These are phyloP conservation scores for Globisporangium carolinianum DNA, from an alignment of 352 stramenopile species.

Conservation along the genomic window DNA sequence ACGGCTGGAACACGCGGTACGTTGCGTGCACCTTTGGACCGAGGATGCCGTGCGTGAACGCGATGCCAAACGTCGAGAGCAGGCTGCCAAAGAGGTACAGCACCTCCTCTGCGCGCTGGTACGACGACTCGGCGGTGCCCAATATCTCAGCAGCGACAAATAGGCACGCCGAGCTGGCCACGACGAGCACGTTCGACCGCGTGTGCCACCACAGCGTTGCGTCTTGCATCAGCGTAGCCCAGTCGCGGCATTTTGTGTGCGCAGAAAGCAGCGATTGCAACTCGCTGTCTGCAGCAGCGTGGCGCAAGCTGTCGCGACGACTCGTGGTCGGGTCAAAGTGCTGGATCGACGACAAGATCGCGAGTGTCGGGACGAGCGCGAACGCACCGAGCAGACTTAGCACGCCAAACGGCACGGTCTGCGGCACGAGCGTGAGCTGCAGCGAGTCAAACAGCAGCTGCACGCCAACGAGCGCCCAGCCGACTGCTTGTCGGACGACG, in stretches of 20 bases:
- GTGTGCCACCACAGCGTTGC: slow-evolving; percentile 22
- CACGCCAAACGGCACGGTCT: slow-evolving; percentile 19
- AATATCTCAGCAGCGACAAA: slow-evolving; percentile 29
- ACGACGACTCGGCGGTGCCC: slow-evolving; percentile 14
- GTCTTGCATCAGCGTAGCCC: slow-evolving; percentile 16
- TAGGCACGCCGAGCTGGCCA: slow-evolving; percentile 18
- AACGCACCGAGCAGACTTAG: slow-evolving; percentile 28
- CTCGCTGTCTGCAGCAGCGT: no score
- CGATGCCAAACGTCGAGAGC: slow-evolving; percentile 25
- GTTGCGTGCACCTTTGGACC: slow-evolving; percentile 26
- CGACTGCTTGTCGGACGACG: slow-evolving; percentile 42
- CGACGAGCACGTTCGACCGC: slow-evolving; percentile 22
- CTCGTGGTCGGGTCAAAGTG: slow-evolving; percentile 16
- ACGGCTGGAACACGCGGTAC: slow-evolving; percentile 42
- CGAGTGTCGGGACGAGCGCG: slow-evolving; percentile 23
- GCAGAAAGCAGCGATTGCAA: no score
- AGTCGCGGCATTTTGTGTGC: slow-evolving; percentile 3
- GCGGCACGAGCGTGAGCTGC: slow-evolving; percentile 20
- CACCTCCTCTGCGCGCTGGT: slow-evolving; percentile 28
- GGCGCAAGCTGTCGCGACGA: neutral
- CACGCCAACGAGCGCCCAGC: slow-evolving; percentile 43
- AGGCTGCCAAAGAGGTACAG: slow-evolving; percentile 43
- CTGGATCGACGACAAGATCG: slow-evolving; percentile 32
- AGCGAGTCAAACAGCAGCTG: slow-evolving; percentile 46
- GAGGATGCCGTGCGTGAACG: slow-evolving; percentile 29